Evolutionary conservation across 352 stramenopile genomes (phyloP).

Genomic region (Phytopythium aichiense): DNA sequence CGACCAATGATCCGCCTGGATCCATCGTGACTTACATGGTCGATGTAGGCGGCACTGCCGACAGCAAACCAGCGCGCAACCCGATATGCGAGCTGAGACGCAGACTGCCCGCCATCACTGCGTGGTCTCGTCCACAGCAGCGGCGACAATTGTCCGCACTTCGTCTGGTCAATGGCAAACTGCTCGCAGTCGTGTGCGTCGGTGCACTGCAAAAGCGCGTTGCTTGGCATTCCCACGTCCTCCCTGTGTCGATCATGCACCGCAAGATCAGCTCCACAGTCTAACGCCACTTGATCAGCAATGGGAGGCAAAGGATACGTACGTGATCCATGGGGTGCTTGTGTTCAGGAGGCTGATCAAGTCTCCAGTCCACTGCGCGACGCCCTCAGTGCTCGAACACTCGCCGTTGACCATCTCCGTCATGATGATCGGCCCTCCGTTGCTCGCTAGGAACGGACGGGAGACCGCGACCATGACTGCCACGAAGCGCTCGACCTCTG

Average conservation of each 20-base stretch:
- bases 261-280: neutral
- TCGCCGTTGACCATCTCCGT: conserved; percentile 77
- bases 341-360: conserved; percentile 49
- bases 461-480: conserved; percentile 58
- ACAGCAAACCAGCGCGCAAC: conserved; percentile 68
- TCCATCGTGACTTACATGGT: conserved; percentile 40
- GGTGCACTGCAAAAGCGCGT: conserved; percentile 28
- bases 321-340: conserved; percentile 73
- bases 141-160: conserved; percentile 37
- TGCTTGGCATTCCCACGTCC: neutral
- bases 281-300: conserved; percentile 5
- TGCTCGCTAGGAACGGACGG: conserved; percentile 52
- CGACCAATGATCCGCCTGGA: neutral
- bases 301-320: conserved; percentile 12
- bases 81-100: conserved; percentile 40
- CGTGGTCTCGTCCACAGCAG: conserved; percentile 52
- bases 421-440: conserved; percentile 67
- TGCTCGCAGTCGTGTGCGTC: conserved; percentile 62
- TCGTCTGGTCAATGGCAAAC: conserved; percentile 29
- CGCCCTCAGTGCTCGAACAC: conserved; percentile 4
- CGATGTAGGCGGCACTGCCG: conserved; percentile 60
- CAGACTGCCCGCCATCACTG: neutral
- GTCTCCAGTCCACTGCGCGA: conserved; percentile 52
- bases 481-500: conserved; percentile 62
- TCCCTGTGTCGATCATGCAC: neutral